A percentile compares a stretch with the other conserved stretches of the same genome.
Conservation (phyloP, 225 moss, liverwort and hornwort species). For the Marchantia paleacea region DNA sequence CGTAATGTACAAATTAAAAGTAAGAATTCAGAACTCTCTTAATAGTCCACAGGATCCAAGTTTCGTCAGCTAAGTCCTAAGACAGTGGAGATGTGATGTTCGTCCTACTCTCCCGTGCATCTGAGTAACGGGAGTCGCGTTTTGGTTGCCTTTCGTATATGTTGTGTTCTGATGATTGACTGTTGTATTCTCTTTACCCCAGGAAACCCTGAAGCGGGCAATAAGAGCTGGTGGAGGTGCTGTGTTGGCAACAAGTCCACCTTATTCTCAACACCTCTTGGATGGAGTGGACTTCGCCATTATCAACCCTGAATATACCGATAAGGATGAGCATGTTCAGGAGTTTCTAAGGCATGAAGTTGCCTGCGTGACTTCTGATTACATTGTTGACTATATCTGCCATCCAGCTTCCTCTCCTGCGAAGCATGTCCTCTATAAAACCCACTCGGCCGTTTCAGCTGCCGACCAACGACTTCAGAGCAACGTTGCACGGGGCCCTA, state of each 20-base stretch:
- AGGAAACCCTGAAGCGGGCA: slow-evolving; percentile 45
- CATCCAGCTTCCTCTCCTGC: slow-evolving; percentile 42
- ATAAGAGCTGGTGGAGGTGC: slow-evolving; percentile 50
- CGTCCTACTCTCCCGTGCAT: too few relatives aligned
- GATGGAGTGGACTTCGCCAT: slow-evolving; percentile 48
- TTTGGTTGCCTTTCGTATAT: too few relatives aligned
- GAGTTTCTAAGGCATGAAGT: slow-evolving; percentile 37
- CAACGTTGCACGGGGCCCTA: slow-evolving; percentile 18
- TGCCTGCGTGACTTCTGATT: slow-evolving; percentile 43
- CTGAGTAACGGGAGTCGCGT: too few relatives aligned
- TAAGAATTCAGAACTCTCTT: too few relatives aligned
- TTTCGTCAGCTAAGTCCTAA: too few relatives aligned
- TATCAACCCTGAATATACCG: slow-evolving; percentile 28
- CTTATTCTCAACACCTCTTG: slow-evolving; percentile 31
- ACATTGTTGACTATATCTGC: slow-evolving; percentile 48
- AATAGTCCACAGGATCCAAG: too few relatives aligned
- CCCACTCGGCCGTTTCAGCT: slow-evolving; percentile 26
- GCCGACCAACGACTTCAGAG: slow-evolving; percentile 21
- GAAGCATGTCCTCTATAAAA: slow-evolving; percentile 34
- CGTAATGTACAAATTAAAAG: too few relatives aligned
- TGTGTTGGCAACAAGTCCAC: slow-evolving; percentile 44
- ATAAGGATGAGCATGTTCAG: slow-evolving; percentile 21
- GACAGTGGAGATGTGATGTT: too few relatives aligned
- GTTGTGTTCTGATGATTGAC: background rate
- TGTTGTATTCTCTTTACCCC: background rate